phyloP scores from a whole-genome alignment of 805 yeast species.

The Wickerhamiella nectarea region DNA sequence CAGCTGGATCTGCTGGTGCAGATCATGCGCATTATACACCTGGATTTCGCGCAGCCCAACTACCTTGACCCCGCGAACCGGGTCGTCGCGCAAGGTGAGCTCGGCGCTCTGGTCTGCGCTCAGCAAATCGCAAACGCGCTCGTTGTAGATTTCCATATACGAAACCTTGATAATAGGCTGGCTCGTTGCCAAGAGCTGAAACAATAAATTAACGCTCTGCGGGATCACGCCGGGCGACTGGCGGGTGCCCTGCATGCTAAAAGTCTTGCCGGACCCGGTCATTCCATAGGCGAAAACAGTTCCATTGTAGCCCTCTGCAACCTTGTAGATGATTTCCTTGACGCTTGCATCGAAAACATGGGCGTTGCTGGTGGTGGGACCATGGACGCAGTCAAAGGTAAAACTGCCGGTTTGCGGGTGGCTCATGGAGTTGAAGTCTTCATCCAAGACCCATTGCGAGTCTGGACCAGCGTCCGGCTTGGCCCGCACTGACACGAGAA shows the following conservation, averaged over 20 bases:
- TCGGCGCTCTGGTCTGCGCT: slow-evolving; percentile 31
- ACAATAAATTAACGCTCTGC: slow-evolving; percentile 48
- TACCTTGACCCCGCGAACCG: slow-evolving; percentile 55
- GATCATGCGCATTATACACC: slow-evolving; percentile 44
- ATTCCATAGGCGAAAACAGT: slow-evolving; percentile 89
- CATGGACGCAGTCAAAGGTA: slow-evolving; percentile 67
- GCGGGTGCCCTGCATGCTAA: slow-evolving; percentile 66
- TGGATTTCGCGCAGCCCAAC: slow-evolving; percentile 55
- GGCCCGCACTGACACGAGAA: slow-evolving; percentile 65
- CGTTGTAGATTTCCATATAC: slow-evolving; percentile 79
- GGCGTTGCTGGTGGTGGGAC: slow-evolving; percentile 38
- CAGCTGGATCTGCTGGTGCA: slow-evolving; percentile 41
- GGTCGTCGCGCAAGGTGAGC: slow-evolving; percentile 66
- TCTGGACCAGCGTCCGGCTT: slow-evolving; percentile 36
- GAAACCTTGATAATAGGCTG: slow-evolving; percentile 44
- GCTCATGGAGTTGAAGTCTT: background rate
- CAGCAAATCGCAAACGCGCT: slow-evolving; percentile 66
- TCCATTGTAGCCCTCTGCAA: slow-evolving; percentile 65
- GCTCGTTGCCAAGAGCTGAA: too few species aligned
- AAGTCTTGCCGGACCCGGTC: slow-evolving; percentile 90
- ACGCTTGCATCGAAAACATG: slow-evolving; percentile 50
- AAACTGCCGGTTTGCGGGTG: slow-evolving; percentile 41
- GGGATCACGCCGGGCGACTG: slow-evolving; percentile 53
- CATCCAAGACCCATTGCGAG: slow-evolving; percentile 10
- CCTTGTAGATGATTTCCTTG: slow-evolving; percentile 38